phyloP scores from a whole-genome alignment of 1,284 basidiomycete genomes.

The Microbotryum violaceum region DNA sequence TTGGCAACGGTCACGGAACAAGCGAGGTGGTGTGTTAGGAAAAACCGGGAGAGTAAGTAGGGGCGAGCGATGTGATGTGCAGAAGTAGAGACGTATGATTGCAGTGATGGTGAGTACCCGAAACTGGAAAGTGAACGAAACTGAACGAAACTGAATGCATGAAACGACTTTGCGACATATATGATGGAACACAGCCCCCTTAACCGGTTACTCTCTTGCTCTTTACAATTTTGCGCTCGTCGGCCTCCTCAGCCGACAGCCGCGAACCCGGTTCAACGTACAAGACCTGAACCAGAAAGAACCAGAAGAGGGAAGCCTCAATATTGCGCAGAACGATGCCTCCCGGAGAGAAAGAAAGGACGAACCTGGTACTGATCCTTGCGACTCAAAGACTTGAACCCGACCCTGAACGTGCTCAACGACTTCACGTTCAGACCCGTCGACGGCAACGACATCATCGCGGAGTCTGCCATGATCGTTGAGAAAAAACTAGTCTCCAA shows the following conservation, averaged over 20 bases:
- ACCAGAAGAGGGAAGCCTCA: too few species aligned
- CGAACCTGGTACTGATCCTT: slow-evolving; percentile 35
- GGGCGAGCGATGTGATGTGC: too few species aligned
- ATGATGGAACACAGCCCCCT: too few species aligned
- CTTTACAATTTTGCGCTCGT: slow-evolving; percentile 8
- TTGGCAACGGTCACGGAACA: slow-evolving; percentile 18
- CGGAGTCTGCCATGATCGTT: not conserved
- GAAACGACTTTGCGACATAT: too few species aligned
- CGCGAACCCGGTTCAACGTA: slow-evolving; percentile 16
- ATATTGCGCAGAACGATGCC: accelerated
- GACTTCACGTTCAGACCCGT: slow-evolving; percentile 10
- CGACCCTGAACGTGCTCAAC: slow-evolving; percentile 31
- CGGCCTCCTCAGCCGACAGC: slow-evolving; percentile 14
- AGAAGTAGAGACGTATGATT: too few species aligned
- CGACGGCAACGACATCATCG: not conserved
- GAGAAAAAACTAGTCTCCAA: not conserved
- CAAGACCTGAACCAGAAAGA: slow-evolving; percentile 11
- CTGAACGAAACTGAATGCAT: too few species aligned
- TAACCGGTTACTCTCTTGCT: slow-evolving; percentile 1
- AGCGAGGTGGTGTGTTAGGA: slow-evolving; percentile 12
- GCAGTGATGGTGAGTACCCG: too few species aligned
- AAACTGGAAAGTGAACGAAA: too few species aligned
- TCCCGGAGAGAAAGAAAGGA: not conserved
- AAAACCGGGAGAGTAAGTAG: not conserved
- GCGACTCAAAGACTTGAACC: slow-evolving; percentile 27